Conservation (phyloP, 805 yeast genomes). For the Candida odintsovae region DNA sequence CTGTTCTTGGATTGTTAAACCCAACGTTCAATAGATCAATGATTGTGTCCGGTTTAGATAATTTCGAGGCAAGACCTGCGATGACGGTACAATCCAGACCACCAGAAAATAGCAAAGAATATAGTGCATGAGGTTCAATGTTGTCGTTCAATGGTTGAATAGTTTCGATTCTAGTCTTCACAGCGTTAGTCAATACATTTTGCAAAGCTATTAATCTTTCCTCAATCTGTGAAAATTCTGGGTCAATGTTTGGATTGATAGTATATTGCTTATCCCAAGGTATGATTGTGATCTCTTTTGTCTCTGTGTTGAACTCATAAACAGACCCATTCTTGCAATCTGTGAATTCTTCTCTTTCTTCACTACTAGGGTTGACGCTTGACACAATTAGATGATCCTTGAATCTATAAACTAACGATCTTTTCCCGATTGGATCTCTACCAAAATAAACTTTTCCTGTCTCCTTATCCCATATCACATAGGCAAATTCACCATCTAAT, state of each 20-base stretch:
- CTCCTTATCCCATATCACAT: conserved; percentile 38
- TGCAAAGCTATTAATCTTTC: conserved; percentile 21
- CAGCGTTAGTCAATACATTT: conserved; percentile 30
- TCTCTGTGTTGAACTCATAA: conserved; percentile 34
- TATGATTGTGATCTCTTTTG: conserved; percentile 13
- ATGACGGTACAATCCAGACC: conserved; percentile 90
- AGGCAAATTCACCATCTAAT: conserved; percentile 84
- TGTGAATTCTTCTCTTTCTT: conserved; percentile 26
- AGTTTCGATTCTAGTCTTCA: conserved; percentile 46
- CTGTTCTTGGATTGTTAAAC: conserved; percentile 82
- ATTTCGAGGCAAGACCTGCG: conserved; percentile 46
- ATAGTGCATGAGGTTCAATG: conserved; percentile 25
- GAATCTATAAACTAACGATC: conserved; percentile 55
- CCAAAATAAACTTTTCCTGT: conserved; percentile 59
- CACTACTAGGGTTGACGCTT: conserved; percentile 36
- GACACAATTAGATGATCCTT: conserved; percentile 38
- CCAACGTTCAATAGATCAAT: conserved; percentile 90
- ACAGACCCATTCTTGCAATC: conserved; percentile 56
- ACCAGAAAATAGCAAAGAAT: conserved; percentile 82
- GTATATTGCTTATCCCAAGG: conserved; percentile 9
- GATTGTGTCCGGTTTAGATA: conserved; percentile 22
- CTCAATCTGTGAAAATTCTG: conserved; percentile 6
- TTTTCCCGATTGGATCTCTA: conserved; percentile 75
- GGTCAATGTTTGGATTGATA: conserved; percentile 21
- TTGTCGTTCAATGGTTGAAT: conserved; percentile 45